Evolutionary conservation across 257 asterid genomes (phyloP).

Genomic region (Solanum okadae): DNA sequence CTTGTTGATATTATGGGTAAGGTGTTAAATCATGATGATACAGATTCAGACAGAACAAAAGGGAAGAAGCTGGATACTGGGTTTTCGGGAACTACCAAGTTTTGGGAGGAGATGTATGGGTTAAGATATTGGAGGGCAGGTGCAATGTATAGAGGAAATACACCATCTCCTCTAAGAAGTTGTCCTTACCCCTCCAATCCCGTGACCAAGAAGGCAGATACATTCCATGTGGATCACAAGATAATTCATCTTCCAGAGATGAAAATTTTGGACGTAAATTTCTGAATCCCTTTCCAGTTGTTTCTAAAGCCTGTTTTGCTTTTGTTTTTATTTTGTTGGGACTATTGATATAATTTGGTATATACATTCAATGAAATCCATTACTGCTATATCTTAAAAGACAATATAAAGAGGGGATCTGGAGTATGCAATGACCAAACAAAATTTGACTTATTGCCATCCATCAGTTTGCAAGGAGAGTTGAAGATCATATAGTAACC

Average conservation of each 20-base stretch:
- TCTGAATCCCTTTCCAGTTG: slow-evolving; percentile 4
- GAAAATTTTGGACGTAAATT: slow-evolving; percentile 59
- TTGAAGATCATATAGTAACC: neutral
- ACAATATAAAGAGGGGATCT: neutral
- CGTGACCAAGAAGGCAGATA: slow-evolving; percentile 21
- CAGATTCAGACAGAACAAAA: slow-evolving; percentile 86
- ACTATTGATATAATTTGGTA: neutral
- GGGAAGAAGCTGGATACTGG: slow-evolving; percentile 87
- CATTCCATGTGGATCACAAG: slow-evolving; percentile 24
- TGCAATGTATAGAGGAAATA: slow-evolving; percentile 75
- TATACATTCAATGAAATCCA: neutral
- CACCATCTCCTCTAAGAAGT: slow-evolving; percentile 62
- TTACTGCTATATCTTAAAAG: neutral
- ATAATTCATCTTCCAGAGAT: slow-evolving; percentile 25
- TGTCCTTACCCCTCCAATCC: slow-evolving; percentile 32
- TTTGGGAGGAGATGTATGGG: slow-evolving; percentile 79
- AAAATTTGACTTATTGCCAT: neutral
- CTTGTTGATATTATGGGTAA: slow-evolving; percentile 62
- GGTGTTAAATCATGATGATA: slow-evolving; percentile 86
- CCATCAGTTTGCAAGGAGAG: neutral
- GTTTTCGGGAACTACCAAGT: slow-evolving; percentile 65
- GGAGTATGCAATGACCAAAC: neutral
- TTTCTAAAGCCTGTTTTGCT: neutral
- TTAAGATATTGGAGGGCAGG: slow-evolving; percentile 93
- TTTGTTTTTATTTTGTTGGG: neutral